These are phyloP conservation scores for Calycina herbarum DNA, from an alignment of 2,329 filamentous ascomycete genomes.

Conservation along the genomic window DNA sequence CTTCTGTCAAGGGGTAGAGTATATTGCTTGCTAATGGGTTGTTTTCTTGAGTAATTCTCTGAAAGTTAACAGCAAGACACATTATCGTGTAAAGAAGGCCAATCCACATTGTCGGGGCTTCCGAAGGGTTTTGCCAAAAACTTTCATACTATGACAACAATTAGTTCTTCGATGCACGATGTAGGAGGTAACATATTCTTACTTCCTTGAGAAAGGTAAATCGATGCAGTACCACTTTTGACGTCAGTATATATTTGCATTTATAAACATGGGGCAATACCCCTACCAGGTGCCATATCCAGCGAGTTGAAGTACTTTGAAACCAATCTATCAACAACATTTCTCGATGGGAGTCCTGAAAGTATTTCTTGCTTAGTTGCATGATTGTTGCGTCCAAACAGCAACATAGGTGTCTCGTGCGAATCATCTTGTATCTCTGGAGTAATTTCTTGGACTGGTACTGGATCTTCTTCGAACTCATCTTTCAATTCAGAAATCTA, in stretches of 20 bases:
- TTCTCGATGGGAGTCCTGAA: conserved; percentile 46
- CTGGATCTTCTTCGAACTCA: conserved; percentile 48
- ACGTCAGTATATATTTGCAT: background rate
- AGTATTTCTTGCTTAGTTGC: conserved; percentile 48
- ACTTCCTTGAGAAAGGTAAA: conserved; percentile 49
- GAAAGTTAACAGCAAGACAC: conserved; percentile 39
- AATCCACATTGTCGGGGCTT: conserved; percentile 48
- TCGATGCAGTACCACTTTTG: conserved; percentile 50
- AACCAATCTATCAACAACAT: conserved; percentile 50
- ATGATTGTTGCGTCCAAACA: conserved; percentile 12
- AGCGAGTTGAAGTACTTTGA: conserved; percentile 53
- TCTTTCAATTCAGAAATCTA: conserved; percentile 58
- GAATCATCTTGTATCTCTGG: conserved; percentile 28
- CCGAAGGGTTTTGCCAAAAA: conserved; percentile 28
- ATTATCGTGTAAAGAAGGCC: conserved; percentile 45
- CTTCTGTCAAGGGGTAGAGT: background rate
- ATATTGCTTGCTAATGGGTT: background rate
- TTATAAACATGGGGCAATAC: background rate
- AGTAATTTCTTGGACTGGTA: conserved; percentile 16
- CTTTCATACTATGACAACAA: conserved; percentile 26
- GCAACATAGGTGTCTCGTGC: conserved; percentile 10
- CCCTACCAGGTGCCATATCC: conserved; percentile 51
- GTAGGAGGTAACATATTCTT: conserved; percentile 18
- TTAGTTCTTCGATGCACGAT: background rate
- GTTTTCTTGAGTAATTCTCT: background rate